Base-by-base conservation (phyloP, 2,329 filamentous ascomycete genomes). In the Septoria petroselini region DNA sequence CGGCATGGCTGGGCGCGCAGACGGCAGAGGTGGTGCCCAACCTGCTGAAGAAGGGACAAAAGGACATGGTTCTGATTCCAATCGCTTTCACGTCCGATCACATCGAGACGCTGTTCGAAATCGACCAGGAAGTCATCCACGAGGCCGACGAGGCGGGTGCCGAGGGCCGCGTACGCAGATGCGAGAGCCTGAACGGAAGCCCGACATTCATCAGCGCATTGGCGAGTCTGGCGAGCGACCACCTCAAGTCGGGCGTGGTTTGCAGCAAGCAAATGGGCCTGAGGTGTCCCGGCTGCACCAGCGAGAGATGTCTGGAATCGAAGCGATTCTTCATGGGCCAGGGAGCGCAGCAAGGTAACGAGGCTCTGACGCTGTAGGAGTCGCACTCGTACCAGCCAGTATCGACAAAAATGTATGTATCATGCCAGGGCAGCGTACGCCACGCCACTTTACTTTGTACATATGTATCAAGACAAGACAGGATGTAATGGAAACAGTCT, bases 71-170 rank as follows among this genome's bases (percentile, higher is more conserved):
- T 1, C 77, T 98, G 5, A 89, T 98, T 48, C 93, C 93, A 0
- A 94, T 98, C 58, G 93, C 93, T 4, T 98, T 98, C 68, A 98
- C 93, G 0, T 95, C 88, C n/a, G 93, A 98, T 64, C 93, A 98
- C 67, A 98, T 98, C 60, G 93, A 98, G 73, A 98, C 93, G 0
- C 76, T 98, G 1, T 97, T 85, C 68, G 93, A 98, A 70, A 75
- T 98, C 44, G 93, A 98, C 68, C 78, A 88, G 62, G 93, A 98
- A 71, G 89, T 98, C 31, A 97, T 98, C 64, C 86, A 88, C 50
- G 91, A 95, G 70, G 88, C 81, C 1, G 83, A 86, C 11, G 81
- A 87, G 63, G 73, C 81, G 0, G 89, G 91, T 25, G 85, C 83
- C 0, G 71, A 76, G 14, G 72, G 73, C 37, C 68, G 73, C 4